Base-by-base conservation (phyloP, 2,329 filamentous ascomycete species). In the Cucurbitaria berberidis region DNA sequence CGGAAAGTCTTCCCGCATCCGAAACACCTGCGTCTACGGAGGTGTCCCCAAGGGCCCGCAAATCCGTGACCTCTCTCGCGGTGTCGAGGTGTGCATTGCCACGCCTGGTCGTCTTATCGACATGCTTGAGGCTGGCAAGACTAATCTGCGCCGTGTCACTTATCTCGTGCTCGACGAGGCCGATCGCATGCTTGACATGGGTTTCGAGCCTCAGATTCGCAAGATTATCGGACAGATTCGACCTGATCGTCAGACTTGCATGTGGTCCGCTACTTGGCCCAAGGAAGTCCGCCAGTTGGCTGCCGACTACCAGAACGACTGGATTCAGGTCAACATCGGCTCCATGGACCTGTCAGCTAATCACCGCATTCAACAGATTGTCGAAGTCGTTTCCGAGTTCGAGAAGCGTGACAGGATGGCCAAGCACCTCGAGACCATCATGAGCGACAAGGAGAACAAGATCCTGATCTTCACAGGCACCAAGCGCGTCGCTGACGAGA, bases 111-210 rank as follows among this genome's bases (percentile, higher is more conserved):
- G 95, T 84, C 83, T 99, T 70, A 98, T 99, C 70, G 95, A 99
- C 72, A 97, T 98, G 91, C 86, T 99, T 27, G 95, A 98, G 80
- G 91, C 91, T 65, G 93, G 93, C 77, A 96, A 96, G 84, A 99
- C 95, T 69, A 98, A 99, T 81, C 86, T 99, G 60, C 93, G 93
- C 64, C 92, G 95, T 77, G 93, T 98, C 59, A 99, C 95, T 51
- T 99, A 99, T 81, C 84, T 99, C 52, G 95, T 98, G 65, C 92
- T 99, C 61, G 95, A 99, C 71, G 95, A 99, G 82, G 95, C 95
- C 76, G 95, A 99, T 81, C 93, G 95, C 74, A 99, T 99, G 95
- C 84, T 99, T 76, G 95, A 99, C 81, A 99, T 99, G 95, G 95
- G 95, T 86, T 98, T 99, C 80, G 95, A 99, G 81, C 95, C 95